These are phyloP conservation scores for Barnettozyma siamensis DNA, from an alignment of 805 yeast species.

Conservation along the genomic window DNA sequence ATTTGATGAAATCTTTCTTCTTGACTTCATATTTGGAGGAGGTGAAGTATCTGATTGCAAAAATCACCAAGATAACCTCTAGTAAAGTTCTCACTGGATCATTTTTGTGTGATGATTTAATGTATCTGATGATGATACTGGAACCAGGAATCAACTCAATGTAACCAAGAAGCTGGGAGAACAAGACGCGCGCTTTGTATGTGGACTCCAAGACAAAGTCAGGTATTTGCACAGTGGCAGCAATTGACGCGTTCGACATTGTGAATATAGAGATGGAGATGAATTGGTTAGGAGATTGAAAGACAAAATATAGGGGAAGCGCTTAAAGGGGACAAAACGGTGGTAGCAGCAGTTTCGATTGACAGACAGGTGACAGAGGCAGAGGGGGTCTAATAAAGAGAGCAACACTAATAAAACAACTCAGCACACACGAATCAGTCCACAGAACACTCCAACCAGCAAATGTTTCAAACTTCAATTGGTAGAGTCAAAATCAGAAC, in stretches of 20 bases:
- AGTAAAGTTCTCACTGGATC: slow-evolving; percentile 88
- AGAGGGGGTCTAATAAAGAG: too few species aligned
- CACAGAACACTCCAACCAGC: too few species aligned
- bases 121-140: slow-evolving; percentile 56
- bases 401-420: too few species aligned
- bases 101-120: slow-evolving; percentile 80
- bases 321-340: too few species aligned
- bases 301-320: slow-evolving; percentile 1
- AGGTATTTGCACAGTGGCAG: slow-evolving; percentile 8
- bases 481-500: too few species aligned
- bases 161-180: slow-evolving; percentile 6
- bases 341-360: too few species aligned
- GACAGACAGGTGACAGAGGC: too few species aligned
- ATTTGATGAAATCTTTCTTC: slow-evolving; percentile 61
- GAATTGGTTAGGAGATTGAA: too few species aligned
- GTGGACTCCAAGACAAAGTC: slow-evolving; percentile 6
- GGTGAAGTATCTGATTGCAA: slow-evolving; percentile 77
- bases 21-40: slow-evolving; percentile 72
- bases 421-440: too few species aligned
- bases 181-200: slow-evolving; percentile 1
- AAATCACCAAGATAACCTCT: slow-evolving; percentile 68
- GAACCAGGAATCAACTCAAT: slow-evolving; percentile 47
- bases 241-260: slow-evolving; percentile 3
- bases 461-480: too few species aligned
- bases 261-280: neutral